Evolutionary conservation across 805 yeast genomes (phyloP).

Genomic region (Debaryomyces prosopidis): DNA sequence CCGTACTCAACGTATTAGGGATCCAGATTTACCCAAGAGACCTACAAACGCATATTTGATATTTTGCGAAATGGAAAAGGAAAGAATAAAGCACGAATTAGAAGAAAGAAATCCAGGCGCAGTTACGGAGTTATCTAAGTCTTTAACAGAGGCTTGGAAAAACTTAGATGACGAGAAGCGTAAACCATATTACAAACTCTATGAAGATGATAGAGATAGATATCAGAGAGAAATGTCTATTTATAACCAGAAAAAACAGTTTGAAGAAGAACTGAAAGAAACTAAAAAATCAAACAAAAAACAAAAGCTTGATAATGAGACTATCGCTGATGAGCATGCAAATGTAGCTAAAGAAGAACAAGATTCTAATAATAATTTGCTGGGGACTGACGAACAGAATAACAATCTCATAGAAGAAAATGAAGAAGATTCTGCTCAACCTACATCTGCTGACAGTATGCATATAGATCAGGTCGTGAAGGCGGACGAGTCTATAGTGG

Average conservation of each 20-base stretch:
- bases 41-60: conserved; percentile 89
- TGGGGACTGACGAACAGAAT: background rate
- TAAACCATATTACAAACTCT: conserved; percentile 70
- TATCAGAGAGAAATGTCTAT: conserved; percentile 71
- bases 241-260: conserved; percentile 37
- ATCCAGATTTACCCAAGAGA: conserved; percentile 83
- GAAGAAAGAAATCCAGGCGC: conserved; percentile 52
- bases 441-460: background rate
- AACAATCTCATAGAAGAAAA: background rate
- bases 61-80: conserved; percentile 86
- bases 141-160: conserved; percentile 87
- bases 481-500: too few species aligned
- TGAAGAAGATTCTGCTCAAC: background rate
- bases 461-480: background rate
- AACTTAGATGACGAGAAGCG: conserved; percentile 65
- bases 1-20: conserved; percentile 50
- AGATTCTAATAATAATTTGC: background rate
- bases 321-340: background rate
- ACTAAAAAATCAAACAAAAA: conserved; percentile 6
- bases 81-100: conserved; percentile 58
- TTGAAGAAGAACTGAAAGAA: conserved; percentile 10
- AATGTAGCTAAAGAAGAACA: conserved; percentile 2
- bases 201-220: conserved; percentile 75
- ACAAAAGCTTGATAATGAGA: conserved; percentile 13
- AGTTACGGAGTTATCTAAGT: conserved; percentile 66